A percentile compares a stretch with the other conserved stretches of the same genome.
These are phyloP conservation scores for Dipodascus geniculatus DNA, from an alignment of 805 yeast genomes.

Conservation along the genomic window DNA sequence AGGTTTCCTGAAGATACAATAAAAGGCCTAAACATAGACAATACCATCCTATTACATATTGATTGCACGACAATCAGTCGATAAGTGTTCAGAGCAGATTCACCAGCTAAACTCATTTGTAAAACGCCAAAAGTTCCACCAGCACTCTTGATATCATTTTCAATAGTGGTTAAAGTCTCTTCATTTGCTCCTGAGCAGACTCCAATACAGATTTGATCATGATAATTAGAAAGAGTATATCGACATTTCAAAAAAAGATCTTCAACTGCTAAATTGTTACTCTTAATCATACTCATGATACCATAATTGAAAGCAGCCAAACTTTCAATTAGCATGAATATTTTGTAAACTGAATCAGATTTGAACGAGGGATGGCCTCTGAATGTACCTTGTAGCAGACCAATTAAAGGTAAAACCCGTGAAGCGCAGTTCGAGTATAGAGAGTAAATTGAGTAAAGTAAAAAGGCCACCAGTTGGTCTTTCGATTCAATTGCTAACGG, in stretches of 20 bases:
- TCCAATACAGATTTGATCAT: background rate
- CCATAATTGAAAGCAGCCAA: background rate
- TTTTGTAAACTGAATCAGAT: background rate
- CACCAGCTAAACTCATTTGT: background rate
- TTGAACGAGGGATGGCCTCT: background rate
- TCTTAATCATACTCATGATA: background rate
- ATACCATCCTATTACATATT: background rate
- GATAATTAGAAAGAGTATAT: background rate
- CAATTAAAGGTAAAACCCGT: background rate
- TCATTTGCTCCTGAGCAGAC: background rate
- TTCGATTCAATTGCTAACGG: background rate
- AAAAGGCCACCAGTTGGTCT: background rate
- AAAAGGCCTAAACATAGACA: background rate
- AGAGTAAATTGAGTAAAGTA: background rate
- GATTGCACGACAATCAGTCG: background rate
- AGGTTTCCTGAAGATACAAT: background rate
- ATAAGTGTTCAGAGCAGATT: background rate
- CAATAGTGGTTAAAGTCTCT: background rate
- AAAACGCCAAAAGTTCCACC: constrained; percentile 1
- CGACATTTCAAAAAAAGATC: background rate
- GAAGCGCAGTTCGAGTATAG: background rate
- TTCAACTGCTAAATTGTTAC: background rate
- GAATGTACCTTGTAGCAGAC: background rate
- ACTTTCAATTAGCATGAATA: background rate
- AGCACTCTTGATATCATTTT: background rate